Evolutionary conservation across 768 basidiomycete species (phyloP), one percentile per base, ranked within the genome.

Genomic region (Mycena albidolilacea): DNA sequence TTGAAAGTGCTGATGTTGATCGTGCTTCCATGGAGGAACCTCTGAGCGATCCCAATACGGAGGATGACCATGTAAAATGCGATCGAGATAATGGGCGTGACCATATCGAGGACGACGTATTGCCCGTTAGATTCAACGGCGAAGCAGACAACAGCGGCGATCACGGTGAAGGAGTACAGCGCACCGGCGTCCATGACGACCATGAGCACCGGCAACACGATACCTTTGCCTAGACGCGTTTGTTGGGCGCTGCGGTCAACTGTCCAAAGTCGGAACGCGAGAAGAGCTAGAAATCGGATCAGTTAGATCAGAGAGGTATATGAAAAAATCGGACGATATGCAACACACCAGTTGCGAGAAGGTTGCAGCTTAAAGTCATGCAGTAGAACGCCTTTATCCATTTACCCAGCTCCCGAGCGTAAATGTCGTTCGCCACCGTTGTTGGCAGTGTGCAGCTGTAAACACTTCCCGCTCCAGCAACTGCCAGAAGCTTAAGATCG

Each of bases 1-100:
- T 10, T 15, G 6, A 7, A 10, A n/a, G 12, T 50, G 19, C 48
- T 50, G 30, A 5, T 30, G 1, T 4, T 35, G n/a, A 23, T 23
- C 23, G 23, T 23, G 23, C n/a, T 19, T 21, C n/a, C 9, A 23
- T 21, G n/a, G 15, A 30, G 63, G 19, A 5, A 7, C 9, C 52
- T 67, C 19, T 63, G 61, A 2, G 73, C 62, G 46, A 80, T 17
- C 0, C 80, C 83, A 48, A 84, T 77, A 41, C 84, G 85, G 30
- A 86, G 79, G 44, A 85, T 84, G 57, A 86, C 82, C 83, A 85
- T 82, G 74, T 84, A 84, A 77, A 85, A 86, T 5, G 82, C 81
- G 77, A 86, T 85, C 7, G 81, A 82, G 64, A 85, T 85, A 67
- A 85, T 82, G 19, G 83, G 85, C 0, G 50, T 78, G 12, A 85